Evolutionary conservation across 257 asterid genomes (phyloP).

Genomic region (Echites panduratus): DNA sequence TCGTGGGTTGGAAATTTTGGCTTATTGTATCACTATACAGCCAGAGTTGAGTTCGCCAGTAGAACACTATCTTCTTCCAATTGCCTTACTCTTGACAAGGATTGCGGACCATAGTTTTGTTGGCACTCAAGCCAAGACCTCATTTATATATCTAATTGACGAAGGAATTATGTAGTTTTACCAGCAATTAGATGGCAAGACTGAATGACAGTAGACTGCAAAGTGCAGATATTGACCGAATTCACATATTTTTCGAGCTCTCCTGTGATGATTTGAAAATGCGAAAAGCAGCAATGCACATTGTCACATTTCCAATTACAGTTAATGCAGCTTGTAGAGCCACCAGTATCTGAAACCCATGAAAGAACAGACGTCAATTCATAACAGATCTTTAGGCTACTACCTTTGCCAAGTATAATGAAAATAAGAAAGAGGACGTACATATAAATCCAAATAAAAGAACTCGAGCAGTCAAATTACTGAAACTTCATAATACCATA

Average conservation of each 20-base stretch:
- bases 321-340: constrained; percentile 97
- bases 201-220: not conserved
- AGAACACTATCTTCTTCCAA: not conserved
- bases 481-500: not conserved
- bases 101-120: not conserved
- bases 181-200: constrained; percentile 8
- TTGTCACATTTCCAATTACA: constrained; percentile 72
- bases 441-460: not conserved
- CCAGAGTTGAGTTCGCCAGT: not conserved
- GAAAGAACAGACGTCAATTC: not conserved
- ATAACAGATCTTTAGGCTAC: not conserved
- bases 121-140: not conserved
- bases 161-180: constrained; percentile 15
- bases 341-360: constrained; percentile 59
- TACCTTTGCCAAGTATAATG: not conserved
- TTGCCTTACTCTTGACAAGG: not conserved
- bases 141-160: not conserved
- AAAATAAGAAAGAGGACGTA: not conserved
- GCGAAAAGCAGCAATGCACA: constrained; percentile 94
- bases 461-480: not conserved
- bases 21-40: not conserved
- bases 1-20: not conserved
- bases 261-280: constrained; percentile 56
- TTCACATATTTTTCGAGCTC: constrained; percentile 41
- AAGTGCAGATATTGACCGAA: not conserved